Evolutionary conservation across 176 grass and related monocot species (phyloP).

Genomic region (Raddia guianensis): DNA sequence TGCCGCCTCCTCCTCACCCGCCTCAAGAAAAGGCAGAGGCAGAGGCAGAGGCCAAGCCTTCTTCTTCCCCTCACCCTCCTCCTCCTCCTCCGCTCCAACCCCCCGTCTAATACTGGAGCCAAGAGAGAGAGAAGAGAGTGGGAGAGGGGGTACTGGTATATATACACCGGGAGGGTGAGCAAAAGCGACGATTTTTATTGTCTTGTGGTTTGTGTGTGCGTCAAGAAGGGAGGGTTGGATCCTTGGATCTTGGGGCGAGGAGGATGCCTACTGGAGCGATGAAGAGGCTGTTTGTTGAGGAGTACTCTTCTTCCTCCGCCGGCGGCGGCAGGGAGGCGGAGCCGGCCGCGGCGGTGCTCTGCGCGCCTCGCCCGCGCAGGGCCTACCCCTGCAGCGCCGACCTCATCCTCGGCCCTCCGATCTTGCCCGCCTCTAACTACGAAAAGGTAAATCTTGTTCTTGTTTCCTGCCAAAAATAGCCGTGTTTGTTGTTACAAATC

Average conservation of each 20-base stretch:
- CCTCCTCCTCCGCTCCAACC: slow-evolving; percentile 23
- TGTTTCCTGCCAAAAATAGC: neutral
- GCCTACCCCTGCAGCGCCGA: slow-evolving; percentile 51
- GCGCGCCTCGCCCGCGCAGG: slow-evolving; percentile 49
- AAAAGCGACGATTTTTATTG: neutral
- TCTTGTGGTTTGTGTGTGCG: neutral
- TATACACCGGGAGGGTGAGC: neutral
- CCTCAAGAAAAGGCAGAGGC: slow-evolving; percentile 25
- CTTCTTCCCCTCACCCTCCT: slow-evolving; percentile 12
- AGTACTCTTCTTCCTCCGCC: slow-evolving; percentile 32
- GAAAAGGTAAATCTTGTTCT: slow-evolving; percentile 29
- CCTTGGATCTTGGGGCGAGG: neutral
- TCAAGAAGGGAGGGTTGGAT: neutral
- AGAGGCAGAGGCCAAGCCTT: slow-evolving; percentile 26
- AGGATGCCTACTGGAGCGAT: slow-evolving; percentile 42
- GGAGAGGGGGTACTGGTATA: neutral
- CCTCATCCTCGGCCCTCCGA: slow-evolving; percentile 53
- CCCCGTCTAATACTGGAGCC: neutral
- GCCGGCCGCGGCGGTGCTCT: slow-evolving; percentile 44
- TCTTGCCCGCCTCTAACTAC: slow-evolving; percentile 31
- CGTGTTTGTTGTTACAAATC: no score
- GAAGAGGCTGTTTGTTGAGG: slow-evolving; percentile 40
- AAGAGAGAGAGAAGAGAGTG: neutral
- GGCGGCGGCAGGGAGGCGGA: slow-evolving; percentile 35
- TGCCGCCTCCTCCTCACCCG: slow-evolving; percentile 5